These are phyloP conservation scores for Neonectria neomacrospora DNA, from an alignment of 2,329 filamentous ascomycete genomes.

Conservation along the genomic window DNA sequence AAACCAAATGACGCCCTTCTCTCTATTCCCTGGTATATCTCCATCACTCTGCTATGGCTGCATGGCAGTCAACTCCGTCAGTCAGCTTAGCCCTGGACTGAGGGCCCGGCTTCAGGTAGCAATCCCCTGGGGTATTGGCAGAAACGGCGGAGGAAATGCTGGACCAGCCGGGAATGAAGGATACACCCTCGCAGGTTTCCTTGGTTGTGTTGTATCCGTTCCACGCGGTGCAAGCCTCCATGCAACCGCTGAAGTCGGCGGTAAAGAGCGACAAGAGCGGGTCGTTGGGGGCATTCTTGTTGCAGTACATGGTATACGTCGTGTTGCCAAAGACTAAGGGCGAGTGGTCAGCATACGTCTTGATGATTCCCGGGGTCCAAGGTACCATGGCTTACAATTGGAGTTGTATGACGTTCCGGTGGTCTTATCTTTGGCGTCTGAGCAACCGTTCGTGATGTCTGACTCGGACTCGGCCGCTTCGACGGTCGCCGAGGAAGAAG, in stretches of 20 bases:
- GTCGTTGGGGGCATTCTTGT: slow-evolving; percentile 52
- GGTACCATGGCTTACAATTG: slow-evolving; percentile 14
- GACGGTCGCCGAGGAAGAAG: neutral
- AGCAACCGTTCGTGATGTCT: slow-evolving; percentile 55
- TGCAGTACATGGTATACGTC: slow-evolving; percentile 57
- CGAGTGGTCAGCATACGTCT: neutral
- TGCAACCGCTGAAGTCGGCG: slow-evolving; percentile 56
- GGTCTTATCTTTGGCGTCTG: slow-evolving; percentile 48
- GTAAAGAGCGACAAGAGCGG: slow-evolving; percentile 56
- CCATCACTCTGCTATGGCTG: no score
- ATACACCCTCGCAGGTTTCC: slow-evolving; percentile 28
- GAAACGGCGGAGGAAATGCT: neutral
- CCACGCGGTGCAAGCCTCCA: slow-evolving; percentile 59
- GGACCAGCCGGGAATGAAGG: slow-evolving; percentile 33
- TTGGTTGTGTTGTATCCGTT: slow-evolving; percentile 27
- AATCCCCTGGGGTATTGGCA: neutral
- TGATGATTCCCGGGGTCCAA: no score
- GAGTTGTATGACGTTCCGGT: slow-evolving; percentile 40
- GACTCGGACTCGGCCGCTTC: neutral
- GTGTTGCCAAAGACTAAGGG: slow-evolving; percentile 50
- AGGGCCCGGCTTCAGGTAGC: neutral
- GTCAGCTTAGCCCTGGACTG: neutral
- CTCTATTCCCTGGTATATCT: no score
- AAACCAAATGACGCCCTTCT: no score
- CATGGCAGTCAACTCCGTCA: no score